A percentile compares a stretch with the other conserved stretches of the same genome.
Conservation (phyloP, 73 alveolate species). For the Paramecium primaurelia region DNA sequence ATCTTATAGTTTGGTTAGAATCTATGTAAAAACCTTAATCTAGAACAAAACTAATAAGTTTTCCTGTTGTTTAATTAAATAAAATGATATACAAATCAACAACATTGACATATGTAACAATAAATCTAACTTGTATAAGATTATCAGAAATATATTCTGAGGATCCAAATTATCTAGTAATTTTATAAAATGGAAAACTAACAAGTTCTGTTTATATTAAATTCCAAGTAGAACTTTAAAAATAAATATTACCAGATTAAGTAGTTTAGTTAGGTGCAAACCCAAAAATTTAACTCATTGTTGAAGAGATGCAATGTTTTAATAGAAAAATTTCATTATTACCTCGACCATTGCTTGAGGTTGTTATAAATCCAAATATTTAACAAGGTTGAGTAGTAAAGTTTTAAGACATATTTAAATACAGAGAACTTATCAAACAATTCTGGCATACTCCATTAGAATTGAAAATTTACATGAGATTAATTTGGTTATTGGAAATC, state of each 20-base stretch:
- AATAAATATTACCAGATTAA: background rate
- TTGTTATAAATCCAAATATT: background rate
- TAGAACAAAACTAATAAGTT: background rate
- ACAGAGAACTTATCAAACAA: background rate
- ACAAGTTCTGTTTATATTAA: background rate
- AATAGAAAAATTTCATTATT: background rate
- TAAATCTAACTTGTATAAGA: background rate
- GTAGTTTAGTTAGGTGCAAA: background rate
- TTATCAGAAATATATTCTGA: background rate
- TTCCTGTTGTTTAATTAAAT: background rate
- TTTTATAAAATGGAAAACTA: background rate
- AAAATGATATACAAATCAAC: background rate
- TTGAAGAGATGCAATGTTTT: background rate
- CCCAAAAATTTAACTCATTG: background rate
- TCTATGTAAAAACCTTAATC: background rate
- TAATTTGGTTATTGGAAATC: background rate
- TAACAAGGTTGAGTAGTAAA: background rate
- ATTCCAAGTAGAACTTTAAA: background rate
- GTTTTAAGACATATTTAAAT: background rate
- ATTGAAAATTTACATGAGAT: background rate
- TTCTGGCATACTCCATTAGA: background rate
- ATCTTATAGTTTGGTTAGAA: background rate
- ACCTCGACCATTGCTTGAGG: background rate
- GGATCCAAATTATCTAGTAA: background rate
- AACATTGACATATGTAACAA: background rate